phyloP scores from a whole-genome alignment of 306 rosid species.

The Purshia tridentata region DNA sequence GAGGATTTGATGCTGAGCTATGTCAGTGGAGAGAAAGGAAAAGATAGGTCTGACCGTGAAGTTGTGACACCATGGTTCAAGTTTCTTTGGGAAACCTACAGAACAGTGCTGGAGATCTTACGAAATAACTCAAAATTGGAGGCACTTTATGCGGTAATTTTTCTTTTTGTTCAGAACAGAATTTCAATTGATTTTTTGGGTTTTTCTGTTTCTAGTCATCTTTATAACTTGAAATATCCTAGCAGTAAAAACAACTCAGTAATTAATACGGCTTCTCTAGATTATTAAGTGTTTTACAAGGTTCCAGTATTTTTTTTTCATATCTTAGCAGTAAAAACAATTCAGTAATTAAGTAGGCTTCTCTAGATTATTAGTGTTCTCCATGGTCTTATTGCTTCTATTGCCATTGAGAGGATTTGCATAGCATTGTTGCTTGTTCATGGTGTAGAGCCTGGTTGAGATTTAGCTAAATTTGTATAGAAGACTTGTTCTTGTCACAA shows the following conservation, averaged over 20 bases:
- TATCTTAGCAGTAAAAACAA: background rate
- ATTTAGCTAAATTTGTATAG: background rate
- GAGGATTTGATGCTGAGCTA: constrained; percentile 94
- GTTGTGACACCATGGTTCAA: constrained; percentile 98
- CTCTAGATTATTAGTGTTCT: background rate
- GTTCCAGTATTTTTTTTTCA: background rate
- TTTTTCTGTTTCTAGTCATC: background rate
- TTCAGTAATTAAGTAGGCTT: background rate
- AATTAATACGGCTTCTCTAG: background rate
- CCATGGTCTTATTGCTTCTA: background rate
- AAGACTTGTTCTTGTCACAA: background rate
- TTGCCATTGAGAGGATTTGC: background rate
- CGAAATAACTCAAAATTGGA: constrained; percentile 94
- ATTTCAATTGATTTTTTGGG: background rate
- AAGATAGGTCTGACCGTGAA: constrained; percentile 90
- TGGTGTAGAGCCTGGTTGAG: background rate
- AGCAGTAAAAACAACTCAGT: background rate
- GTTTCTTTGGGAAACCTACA: constrained; percentile 93
- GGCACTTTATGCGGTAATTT: constrained; percentile 81
- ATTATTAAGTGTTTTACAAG: background rate
- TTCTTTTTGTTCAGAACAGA: constrained; percentile 3
- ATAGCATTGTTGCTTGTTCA: background rate
- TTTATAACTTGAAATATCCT: background rate
- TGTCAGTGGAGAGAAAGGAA: constrained; percentile 98
- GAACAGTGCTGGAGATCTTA: constrained; percentile 94